These are phyloP conservation scores for Colletotrichum camelliae DNA, from an alignment of 2,329 filamentous ascomycete species.

Conservation along the genomic window DNA sequence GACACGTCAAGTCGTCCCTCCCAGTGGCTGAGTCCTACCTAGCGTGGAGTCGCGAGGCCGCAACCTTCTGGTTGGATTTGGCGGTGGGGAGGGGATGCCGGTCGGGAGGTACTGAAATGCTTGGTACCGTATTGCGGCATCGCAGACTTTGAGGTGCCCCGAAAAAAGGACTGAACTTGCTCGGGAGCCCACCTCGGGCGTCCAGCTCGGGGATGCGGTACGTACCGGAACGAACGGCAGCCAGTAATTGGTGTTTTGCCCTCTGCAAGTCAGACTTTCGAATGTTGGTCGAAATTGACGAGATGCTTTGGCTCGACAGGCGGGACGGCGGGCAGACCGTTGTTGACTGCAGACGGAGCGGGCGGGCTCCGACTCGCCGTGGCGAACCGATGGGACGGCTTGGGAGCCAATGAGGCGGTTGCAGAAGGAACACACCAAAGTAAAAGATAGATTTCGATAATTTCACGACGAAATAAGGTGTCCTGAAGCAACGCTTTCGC, in stretches of 20 bases:
- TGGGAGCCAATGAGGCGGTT: neutral
- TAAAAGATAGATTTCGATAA: neutral
- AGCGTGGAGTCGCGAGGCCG: constrained; percentile 2
- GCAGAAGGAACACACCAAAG: neutral
- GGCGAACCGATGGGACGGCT: neutral
- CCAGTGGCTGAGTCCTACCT: constrained; percentile 13
- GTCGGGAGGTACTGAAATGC: neutral
- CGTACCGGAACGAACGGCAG: neutral
- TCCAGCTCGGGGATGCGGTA: neutral
- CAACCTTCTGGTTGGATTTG: constrained; percentile 8
- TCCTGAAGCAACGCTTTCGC: neutral
- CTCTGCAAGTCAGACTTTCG: neutral
- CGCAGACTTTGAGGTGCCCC: neutral
- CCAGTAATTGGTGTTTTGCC: neutral
- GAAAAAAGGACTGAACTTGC: neutral
- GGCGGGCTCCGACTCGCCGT: neutral
- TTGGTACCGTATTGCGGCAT: neutral
- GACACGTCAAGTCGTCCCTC: constrained; percentile 5
- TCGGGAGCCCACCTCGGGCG: neutral
- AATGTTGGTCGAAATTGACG: neutral
- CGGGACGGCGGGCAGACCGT: neutral
- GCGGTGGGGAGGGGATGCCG: constrained; percentile 2
- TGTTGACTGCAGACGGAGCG: neutral
- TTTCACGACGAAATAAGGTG: neutral
- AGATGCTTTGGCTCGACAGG: neutral